Base-by-base conservation (phyloP, 345 rosid species). In the Triadica sebifera region DNA sequence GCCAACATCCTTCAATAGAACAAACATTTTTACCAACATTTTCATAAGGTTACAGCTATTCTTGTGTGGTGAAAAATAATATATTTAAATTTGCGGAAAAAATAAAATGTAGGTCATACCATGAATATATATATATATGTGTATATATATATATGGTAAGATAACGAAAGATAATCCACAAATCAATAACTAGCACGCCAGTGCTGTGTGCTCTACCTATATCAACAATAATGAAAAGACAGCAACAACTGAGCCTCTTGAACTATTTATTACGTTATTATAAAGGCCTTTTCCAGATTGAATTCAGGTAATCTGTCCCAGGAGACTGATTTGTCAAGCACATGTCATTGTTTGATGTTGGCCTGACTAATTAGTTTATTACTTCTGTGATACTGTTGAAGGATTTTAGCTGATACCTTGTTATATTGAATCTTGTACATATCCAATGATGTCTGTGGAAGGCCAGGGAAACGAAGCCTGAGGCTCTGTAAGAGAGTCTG, bases 351-450 rank as follows among this genome's bases (percentile, higher is more conserved):
- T 53, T 55, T 29, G 2, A 29, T 29, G 34, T 29, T 29, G 34
- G 2, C 2, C 34, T 29, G 12, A 20, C 41, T 12, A 22, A 47
- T 0, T 6, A 10, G 37, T 16, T 22, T 20, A 12, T 20, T 20
- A 52, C 39, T 56, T 57, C 4, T 39, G n/a, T 6, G 59, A 41
- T 58, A 15, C 4, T 13, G 1, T 3, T 46, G 12, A 58, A 56
- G 49, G 53, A 25, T 38, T 9, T 61, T 19, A 24, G 46, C 12
- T 58, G n/a, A 29, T 80, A 89, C 98, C 96, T 85, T 93, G 83
- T 90, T 93, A 67, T 85, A 93, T 74, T 93, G 98, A 79, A 95
- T 95, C 89, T 95, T 95, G 88, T 87, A 86, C 99, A 93, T 95
- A 77, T 95, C 99, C 79, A 90, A 76, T 70, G 90, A 86, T 49